Evolutionary conservation across 192 early-diverging fungal genomes (phyloP).

Genomic region (Coemansia sp.): DNA sequence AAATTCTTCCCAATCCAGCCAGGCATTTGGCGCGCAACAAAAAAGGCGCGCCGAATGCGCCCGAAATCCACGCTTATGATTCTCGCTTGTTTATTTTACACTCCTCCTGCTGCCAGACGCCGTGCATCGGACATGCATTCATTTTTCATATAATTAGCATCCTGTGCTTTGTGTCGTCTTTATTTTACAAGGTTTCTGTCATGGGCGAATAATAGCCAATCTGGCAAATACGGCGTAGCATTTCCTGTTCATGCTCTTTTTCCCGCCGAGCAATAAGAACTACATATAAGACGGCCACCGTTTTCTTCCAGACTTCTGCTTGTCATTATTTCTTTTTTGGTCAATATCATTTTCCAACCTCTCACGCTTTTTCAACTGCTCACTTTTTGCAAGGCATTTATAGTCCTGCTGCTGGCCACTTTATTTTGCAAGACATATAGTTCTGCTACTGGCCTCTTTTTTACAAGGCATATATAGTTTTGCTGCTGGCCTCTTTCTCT

Average conservation of each 20-base stretch:
- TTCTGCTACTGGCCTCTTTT: neutral
- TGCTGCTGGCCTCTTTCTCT: constrained; percentile 1
- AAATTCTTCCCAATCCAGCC: too few relatives aligned
- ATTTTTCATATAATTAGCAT: constrained; percentile 51
- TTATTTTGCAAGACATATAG: neutral
- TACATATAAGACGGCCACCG: constrained; percentile 11
- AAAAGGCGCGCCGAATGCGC: too few relatives aligned
- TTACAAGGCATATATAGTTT: neutral
- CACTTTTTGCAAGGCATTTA: neutral
- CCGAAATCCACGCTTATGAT: constrained; percentile 29
- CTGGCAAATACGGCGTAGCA: constrained; percentile 1
- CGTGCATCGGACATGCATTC: constrained; percentile 42
- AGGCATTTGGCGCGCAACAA: too few relatives aligned
- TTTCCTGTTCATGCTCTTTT: constrained; percentile 19
- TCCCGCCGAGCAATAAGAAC: neutral
- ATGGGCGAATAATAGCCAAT: constrained; percentile 14
- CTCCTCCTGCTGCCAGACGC: constrained; percentile 24
- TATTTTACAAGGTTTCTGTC: too few relatives aligned
- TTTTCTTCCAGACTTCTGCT: constrained; percentile 18
- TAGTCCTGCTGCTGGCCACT: neutral
- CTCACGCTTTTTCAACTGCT: constrained; percentile 7
- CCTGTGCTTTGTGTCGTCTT: constrained; percentile 28
- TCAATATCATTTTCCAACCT: constrained; percentile 15
- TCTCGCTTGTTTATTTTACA: constrained; percentile 40
- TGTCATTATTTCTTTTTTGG: constrained; percentile 17